These are phyloP conservation scores for Xylaria bambusicola DNA, from an alignment of 495 filamentous ascomycete genomes.

Conservation along the genomic window DNA sequence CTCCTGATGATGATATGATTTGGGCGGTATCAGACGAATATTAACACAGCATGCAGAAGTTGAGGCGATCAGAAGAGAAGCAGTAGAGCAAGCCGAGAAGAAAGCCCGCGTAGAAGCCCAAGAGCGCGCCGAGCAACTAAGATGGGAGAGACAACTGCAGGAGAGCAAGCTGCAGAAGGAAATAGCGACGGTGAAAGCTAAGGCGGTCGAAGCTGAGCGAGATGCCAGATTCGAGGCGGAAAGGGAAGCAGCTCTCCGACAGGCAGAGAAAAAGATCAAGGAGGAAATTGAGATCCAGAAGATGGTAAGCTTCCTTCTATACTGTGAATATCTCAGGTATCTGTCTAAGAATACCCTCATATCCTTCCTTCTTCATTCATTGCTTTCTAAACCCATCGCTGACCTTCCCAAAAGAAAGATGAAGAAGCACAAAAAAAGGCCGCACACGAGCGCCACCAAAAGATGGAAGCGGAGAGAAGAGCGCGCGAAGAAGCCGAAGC, in stretches of 20 bases:
- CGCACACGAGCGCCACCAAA: slow-evolving; percentile 42
- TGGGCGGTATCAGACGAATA: neutral
- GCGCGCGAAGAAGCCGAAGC: slow-evolving; percentile 7
- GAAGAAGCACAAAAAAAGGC: slow-evolving; percentile 27
- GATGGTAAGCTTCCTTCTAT: slow-evolving; percentile 3
- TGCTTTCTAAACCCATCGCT: neutral
- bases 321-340: neutral
- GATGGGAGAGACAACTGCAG: slow-evolving; percentile 26
- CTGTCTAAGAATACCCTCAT: neutral
- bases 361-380: neutral
- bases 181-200: slow-evolving; percentile 10
- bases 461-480: slow-evolving; percentile 7
- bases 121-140: slow-evolving; percentile 6
- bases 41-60: neutral
- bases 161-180: slow-evolving; percentile 7
- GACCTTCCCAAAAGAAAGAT: neutral
- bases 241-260: slow-evolving; percentile 14
- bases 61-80: slow-evolving; percentile 10
- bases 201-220: slow-evolving; percentile 29
- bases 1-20: neutral
- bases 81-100: slow-evolving; percentile 5
- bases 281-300: slow-evolving; percentile 5
- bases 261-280: slow-evolving; percentile 13
- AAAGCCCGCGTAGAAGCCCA: slow-evolving; percentile 10
- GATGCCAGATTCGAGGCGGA: slow-evolving; percentile 33